These are phyloP conservation scores for Dothideomycetes sp. DNA, from an alignment of 2,329 filamentous ascomycete species.

Conservation along the genomic window DNA sequence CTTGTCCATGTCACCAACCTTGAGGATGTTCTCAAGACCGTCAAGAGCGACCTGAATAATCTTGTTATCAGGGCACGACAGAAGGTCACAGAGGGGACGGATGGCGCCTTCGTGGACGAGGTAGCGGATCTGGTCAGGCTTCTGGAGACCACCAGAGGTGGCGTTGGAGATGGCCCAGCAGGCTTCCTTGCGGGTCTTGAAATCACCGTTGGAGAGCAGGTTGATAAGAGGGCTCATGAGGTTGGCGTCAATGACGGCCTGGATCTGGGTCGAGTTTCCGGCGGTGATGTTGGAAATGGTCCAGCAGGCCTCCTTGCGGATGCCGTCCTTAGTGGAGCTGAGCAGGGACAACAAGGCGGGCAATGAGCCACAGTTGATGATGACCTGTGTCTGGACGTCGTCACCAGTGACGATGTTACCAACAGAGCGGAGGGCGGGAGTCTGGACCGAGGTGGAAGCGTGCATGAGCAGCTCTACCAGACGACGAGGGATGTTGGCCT, in stretches of 20 bases:
- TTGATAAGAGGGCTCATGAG: constrained; percentile 96
- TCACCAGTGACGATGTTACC: constrained; percentile 98
- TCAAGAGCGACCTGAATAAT: constrained; percentile 98
- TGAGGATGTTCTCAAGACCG: constrained; percentile 96
- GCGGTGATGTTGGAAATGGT: constrained; percentile 99
- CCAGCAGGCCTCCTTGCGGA: constrained; percentile 99
- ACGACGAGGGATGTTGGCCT: constrained; percentile 91
- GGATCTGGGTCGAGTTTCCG: constrained; percentile 95
- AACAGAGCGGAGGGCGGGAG: constrained; percentile 89
- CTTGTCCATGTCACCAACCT: constrained; percentile 98
- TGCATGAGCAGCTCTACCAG: constrained; percentile 97
- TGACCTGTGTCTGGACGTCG: constrained; percentile 97
- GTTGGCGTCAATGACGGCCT: constrained; percentile 91
- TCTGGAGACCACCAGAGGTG: constrained; percentile 93
- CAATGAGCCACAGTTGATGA: constrained; percentile 95
- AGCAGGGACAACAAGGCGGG: constrained; percentile 86
- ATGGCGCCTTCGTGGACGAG: constrained; percentile 91
- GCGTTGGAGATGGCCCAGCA: constrained; percentile 99
- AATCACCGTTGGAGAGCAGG: constrained; percentile 88
- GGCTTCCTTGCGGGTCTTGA: constrained; percentile 98
- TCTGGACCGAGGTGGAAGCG: constrained; percentile 95
- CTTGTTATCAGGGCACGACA: constrained; percentile 97
- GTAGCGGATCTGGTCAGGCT: constrained; percentile 97
- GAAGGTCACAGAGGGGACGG: constrained; percentile 89
- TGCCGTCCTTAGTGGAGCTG: constrained; percentile 96